A percentile compares a stretch with the other conserved stretches of the same genome.
phyloP scores from a whole-genome alignment of 1,139 yeast species.

The Wickerhamomyces sp. region DNA sequence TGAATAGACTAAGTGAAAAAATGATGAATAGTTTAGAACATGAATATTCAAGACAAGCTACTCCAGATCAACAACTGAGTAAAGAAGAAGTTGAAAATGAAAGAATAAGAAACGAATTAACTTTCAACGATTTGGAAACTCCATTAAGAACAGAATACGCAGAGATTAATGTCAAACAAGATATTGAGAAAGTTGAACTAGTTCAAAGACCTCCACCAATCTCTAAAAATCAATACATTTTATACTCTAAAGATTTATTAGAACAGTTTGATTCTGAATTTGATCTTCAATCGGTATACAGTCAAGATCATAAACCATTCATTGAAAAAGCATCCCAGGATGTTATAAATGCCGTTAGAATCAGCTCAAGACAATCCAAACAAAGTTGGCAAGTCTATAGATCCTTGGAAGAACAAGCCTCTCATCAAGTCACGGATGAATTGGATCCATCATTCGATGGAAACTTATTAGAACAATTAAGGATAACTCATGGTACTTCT shows the following conservation, averaged over 20 bases:
- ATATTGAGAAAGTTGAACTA: constrained; percentile 6
- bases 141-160: constrained; percentile 47
- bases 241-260: constrained; percentile 25
- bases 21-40: constrained; percentile 59
- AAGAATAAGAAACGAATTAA: constrained; percentile 42
- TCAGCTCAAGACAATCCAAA: constrained; percentile 49
- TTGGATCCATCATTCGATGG: constrained; percentile 18
- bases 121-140: constrained; percentile 58
- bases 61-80: constrained; percentile 28
- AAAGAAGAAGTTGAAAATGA: constrained; percentile 30
- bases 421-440: constrained; percentile 19
- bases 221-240: constrained; percentile 15
- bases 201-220: constrained; percentile 3
- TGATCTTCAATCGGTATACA: constrained; percentile 38
- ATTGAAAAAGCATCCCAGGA: constrained; percentile 47
- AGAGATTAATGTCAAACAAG: constrained; percentile 46
- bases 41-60: constrained; percentile 31
- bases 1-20: constrained; percentile 82
- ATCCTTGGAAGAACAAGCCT: constrained; percentile 20
- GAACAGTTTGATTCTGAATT: constrained; percentile 29
- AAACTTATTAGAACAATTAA: constrained; percentile 34
- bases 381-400: constrained; percentile 40
- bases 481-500: constrained; percentile 59
- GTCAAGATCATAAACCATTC: constrained; percentile 31
- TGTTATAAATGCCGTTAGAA: constrained; percentile 46